phyloP scores from a whole-genome alignment of 2,329 filamentous ascomycete species.

The Aspergillus sp. region DNA sequence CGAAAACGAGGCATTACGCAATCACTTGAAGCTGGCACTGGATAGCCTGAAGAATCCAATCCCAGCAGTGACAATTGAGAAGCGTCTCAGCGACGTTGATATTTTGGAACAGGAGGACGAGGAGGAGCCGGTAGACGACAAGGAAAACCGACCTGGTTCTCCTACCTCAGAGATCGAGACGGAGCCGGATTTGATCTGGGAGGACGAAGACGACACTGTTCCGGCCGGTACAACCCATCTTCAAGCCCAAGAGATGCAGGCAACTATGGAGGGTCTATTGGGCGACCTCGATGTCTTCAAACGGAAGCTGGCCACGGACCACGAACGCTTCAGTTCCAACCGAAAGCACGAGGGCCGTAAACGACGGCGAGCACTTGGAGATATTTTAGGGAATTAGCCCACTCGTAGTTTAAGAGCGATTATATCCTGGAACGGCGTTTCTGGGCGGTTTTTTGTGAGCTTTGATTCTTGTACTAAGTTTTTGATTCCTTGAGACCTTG shows the following conservation, averaged over 20 bases:
- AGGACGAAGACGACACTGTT: conserved; percentile 49
- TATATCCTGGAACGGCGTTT: conserved; percentile 10
- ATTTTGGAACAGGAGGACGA: conserved; percentile 13
- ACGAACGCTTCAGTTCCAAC: conserved; percentile 39
- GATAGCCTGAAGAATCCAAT: conserved; percentile 90
- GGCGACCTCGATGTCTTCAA: conserved; percentile 78
- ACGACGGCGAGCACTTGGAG: conserved; percentile 32
- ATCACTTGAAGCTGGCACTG: conserved; percentile 85
- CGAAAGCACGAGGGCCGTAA: conserved; percentile 24
- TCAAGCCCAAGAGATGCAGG: conserved; percentile 67
- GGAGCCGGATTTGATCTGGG: conserved; percentile 43
- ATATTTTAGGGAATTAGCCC: conserved; percentile 28
- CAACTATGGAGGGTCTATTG: conserved; percentile 80
- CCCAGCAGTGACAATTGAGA: conserved; percentile 47
- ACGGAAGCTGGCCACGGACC: conserved; percentile 80
- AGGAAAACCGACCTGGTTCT: conserved; percentile 37
- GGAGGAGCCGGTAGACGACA: conserved; percentile 49
- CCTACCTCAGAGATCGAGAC: conserved; percentile 29
- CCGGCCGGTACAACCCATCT: conserved; percentile 44
- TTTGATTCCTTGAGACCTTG: conserved; percentile 2
- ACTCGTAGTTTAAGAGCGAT: conserved; percentile 13
- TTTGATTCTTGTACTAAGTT: conserved; percentile 1
- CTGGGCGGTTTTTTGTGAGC: conserved; percentile 6
- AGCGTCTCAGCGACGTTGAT: conserved; percentile 35
- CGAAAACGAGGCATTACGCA: conserved; percentile 83